Conservation (phyloP, 116 monocot genomes). For the Cymodocea nodosa region DNA sequence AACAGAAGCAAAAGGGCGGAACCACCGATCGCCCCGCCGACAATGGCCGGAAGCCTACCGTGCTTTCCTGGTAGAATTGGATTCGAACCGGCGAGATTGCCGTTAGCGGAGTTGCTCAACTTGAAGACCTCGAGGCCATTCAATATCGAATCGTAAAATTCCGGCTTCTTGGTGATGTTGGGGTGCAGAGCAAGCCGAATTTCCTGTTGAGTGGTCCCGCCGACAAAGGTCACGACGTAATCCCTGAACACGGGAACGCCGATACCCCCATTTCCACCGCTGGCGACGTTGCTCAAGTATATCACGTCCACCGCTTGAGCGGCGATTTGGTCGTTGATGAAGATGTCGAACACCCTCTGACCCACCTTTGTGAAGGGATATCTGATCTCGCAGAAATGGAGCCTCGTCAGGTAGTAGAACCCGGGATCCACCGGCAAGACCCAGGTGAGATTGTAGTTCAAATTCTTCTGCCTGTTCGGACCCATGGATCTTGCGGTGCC, state of each 20-base stretch:
- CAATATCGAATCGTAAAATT: constrained; percentile 24
- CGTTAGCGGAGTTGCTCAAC: constrained; percentile 4
- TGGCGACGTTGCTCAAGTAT: background rate
- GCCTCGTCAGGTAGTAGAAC: constrained; percentile 43
- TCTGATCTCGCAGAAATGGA: constrained; percentile 66
- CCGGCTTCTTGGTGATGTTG: background rate
- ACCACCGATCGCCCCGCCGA: no score
- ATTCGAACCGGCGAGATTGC: constrained; percentile 29
- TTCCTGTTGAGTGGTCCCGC: constrained; percentile 16
- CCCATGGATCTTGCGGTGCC: constrained; percentile 52
- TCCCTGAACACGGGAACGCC: constrained; percentile 38
- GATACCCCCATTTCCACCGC: no score
- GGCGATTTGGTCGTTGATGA: constrained; percentile 45
- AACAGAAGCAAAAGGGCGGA: no score
- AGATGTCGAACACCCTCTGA: constrained; percentile 46
- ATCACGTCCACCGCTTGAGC: constrained; percentile 34
- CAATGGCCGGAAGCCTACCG: no score
- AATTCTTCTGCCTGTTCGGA: constrained; percentile 15
- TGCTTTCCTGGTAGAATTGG: background rate
- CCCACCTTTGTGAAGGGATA: constrained; percentile 27
- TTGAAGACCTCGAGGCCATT: constrained; percentile 54
- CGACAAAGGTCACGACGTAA: constrained; percentile 18
- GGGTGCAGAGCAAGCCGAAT: constrained; percentile 47
- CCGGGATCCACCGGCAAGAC: constrained; percentile 38
- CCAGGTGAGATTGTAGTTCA: constrained; percentile 58